Evolutionary conservation across 2,329 filamentous ascomycete species (phyloP).

Genomic region (Ophiostoma sp.): DNA sequence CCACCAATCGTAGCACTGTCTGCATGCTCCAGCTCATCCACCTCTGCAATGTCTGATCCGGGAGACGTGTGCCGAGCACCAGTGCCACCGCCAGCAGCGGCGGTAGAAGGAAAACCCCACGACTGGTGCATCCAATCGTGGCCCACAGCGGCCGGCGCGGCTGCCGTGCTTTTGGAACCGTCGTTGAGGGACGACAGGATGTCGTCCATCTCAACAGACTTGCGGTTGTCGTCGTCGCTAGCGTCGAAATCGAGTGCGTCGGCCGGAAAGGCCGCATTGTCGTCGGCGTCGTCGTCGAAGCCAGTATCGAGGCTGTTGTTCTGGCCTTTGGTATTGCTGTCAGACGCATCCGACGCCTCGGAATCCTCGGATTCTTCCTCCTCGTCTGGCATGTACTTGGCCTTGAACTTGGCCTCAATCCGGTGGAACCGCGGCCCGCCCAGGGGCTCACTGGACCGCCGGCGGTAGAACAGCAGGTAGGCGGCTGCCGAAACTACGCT

Average conservation of each 20-base stretch:
- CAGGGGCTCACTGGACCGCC: constrained; percentile 68
- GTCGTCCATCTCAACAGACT: constrained; percentile 46
- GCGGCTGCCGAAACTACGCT: constrained; percentile 68
- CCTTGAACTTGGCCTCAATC: constrained; percentile 60
- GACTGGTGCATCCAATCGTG: constrained; percentile 28
- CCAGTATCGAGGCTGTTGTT: constrained; percentile 6
- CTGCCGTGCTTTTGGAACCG: constrained; percentile 36
- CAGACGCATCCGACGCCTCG: neutral
- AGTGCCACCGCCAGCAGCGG: constrained; percentile 13
- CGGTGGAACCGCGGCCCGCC: constrained; percentile 71
- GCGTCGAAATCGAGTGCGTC: constrained; percentile 24
- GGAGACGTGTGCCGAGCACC: constrained; percentile 19
- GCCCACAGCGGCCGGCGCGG: constrained; percentile 29
- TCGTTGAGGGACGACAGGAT: neutral
- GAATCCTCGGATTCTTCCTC: constrained; percentile 31
- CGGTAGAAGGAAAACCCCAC: constrained; percentile 43
- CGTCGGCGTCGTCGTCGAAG: constrained; percentile 15
- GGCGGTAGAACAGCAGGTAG: constrained; percentile 93
- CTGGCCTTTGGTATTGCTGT: neutral
- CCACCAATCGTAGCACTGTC: neutral
- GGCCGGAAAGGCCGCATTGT: neutral
- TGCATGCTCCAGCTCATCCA: constrained; percentile 21
- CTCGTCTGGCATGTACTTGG: constrained; percentile 40
- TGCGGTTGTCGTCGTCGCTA: constrained; percentile 33
- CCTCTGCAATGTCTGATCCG: constrained; percentile 20